Evolutionary conservation across 179 eudicot genomes (phyloP), one percentile per base, ranked within the genome.

Genomic region (Silene noctiflora): DNA sequence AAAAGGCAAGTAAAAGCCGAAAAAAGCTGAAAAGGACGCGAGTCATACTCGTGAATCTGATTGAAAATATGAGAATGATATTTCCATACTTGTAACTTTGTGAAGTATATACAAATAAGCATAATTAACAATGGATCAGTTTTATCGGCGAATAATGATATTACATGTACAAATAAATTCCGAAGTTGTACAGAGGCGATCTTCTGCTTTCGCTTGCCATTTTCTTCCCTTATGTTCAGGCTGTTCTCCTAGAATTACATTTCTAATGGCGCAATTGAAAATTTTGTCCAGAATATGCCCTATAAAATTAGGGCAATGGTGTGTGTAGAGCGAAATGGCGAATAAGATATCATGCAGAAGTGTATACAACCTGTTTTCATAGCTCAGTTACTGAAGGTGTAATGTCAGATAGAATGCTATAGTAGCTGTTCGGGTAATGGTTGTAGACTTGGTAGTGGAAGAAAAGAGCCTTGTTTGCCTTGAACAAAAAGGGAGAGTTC

Each of bases 401-500:
- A 6, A 51, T 63, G 78, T 27, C 14, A 8, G 69, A 73, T 48
- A 31, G 64, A 7, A 59, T 5, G 65, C 56, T 69, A 48, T 46
- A 75, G 33, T 13, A 67, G 60, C 74, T 39, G 82, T 78, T 84
- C 78, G 42, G 85, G 83, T 68, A 61, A 71, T 44, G 83, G 66
- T 79, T 89, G 82, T 60, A 42, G 48, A 42, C 48, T 42, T 42
- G 48, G 48, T 42, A 91, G 78, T 8, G 93, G 90, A 74, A 89
- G 89, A 76, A 86, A 77, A 59, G 92, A 78, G 65, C 84, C 89
- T 75, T 90, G 93, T 71, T 80, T 86, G 79, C 92, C 95, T 53
- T 81, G 76, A 67, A 94, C 79, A 78, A 94, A 94, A 73, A 85
- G 73, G 1, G 92, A 74, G 16, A 94, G 97, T 81, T 94, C 98